phyloP scores from a whole-genome alignment of 805 yeast species.

The Candida cerambycidarum region DNA sequence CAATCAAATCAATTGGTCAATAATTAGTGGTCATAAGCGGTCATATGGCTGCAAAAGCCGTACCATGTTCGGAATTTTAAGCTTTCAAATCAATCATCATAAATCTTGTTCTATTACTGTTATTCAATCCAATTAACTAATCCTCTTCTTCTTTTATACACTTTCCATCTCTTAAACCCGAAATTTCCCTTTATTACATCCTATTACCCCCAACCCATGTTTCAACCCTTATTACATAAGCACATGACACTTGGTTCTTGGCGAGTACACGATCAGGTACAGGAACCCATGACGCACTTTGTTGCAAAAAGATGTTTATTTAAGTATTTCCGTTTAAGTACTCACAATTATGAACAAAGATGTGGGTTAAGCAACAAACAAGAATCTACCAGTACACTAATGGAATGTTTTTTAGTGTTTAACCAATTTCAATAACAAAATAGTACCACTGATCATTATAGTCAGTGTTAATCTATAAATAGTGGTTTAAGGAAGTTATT shows the following conservation, averaged over 20 bases:
- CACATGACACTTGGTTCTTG: neutral
- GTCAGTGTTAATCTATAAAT: neutral
- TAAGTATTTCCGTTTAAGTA: neutral
- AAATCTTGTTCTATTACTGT: too few relatives aligned
- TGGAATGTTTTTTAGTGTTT: neutral
- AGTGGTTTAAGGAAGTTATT: neutral
- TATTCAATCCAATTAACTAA: too few relatives aligned
- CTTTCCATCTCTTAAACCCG: neutral
- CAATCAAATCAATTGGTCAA: too few relatives aligned
- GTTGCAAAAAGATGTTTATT: conserved; percentile 4
- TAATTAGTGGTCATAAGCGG: too few relatives aligned
- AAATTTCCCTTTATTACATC: neutral
- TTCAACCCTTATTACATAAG: neutral
- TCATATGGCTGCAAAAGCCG: too few relatives aligned
- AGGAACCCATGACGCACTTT: conserved; percentile 2
- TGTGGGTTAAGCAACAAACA: neutral
- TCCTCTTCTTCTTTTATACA: too few relatives aligned
- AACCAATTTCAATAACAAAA: neutral
- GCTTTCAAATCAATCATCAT: too few relatives aligned
- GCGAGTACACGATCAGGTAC: too few relatives aligned
- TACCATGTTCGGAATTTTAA: too few relatives aligned
- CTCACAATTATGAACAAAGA: conserved; percentile 1
- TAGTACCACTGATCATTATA: neutral
- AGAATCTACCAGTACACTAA: neutral
- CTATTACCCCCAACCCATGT: neutral